A percentile compares a stretch with the other conserved stretches of the same genome.
Evolutionary conservation across 257 asterid genomes (phyloP).

Genomic region (Nicotiana benthamiana): DNA sequence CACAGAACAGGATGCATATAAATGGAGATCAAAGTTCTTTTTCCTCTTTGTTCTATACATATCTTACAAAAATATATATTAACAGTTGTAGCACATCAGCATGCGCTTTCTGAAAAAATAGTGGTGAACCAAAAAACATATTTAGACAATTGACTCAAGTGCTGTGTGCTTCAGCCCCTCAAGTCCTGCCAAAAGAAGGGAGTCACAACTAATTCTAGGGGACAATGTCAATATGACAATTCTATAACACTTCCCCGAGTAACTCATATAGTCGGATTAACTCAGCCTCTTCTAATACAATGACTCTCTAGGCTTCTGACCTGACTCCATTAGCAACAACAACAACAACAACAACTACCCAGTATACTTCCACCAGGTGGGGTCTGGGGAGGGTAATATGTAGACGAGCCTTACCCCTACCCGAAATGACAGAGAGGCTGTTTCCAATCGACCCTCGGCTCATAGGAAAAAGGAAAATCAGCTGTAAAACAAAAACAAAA

Average conservation of each 20-base stretch:
- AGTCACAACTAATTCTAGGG: not conserved
- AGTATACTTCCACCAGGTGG: too few relatives aligned
- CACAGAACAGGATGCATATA: not conserved
- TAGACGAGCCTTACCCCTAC: too few relatives aligned
- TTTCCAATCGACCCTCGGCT: too few relatives aligned
- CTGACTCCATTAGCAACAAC: not conserved
- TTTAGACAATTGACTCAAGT: not conserved
- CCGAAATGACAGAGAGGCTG: too few relatives aligned
- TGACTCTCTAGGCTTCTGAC: not conserved
- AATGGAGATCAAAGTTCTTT: not conserved
- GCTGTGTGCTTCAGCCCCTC: not conserved
- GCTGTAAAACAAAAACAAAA: too few relatives aligned
- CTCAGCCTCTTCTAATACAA: not conserved
- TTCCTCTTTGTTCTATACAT: not conserved
- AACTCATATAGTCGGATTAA: not conserved
- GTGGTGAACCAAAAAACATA: not conserved
- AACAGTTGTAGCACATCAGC: conserved; percentile 1
- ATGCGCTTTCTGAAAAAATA: not conserved
- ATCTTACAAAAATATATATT: not conserved
- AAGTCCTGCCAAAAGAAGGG: not conserved
- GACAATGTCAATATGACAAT: not conserved
- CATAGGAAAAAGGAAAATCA: too few relatives aligned
- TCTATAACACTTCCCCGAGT: not conserved
- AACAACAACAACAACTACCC: too few relatives aligned
- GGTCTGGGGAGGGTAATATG: too few relatives aligned